Conservation (phyloP, 2,329 filamentous ascomycete species). For the Neofusicoccum sp. region DNA sequence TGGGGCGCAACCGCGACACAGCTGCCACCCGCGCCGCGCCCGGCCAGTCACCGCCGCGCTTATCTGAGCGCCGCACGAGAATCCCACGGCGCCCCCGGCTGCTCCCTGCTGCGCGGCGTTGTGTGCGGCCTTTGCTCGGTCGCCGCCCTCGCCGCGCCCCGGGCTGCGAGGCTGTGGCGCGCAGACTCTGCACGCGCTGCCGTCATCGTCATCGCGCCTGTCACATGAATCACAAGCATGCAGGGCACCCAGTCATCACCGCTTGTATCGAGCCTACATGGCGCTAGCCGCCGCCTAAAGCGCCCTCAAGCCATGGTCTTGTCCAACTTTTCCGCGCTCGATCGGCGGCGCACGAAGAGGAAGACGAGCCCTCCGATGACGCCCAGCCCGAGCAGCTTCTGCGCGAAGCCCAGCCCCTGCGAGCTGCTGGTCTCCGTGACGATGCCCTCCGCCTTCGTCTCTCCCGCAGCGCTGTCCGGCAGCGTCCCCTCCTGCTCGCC, state of each 20-base stretch:
- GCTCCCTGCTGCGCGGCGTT: not conserved
- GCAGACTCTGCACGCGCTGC: not conserved
- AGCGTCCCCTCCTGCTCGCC: conserved; percentile 32
- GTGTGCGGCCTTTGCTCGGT: conserved; percentile 10
- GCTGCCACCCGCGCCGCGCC: conserved; percentile 7
- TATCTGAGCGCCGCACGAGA: conserved; percentile 3
- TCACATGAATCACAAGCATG: conserved; percentile 5
- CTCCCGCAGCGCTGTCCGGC: not conserved
- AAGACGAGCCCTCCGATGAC: conserved; percentile 44
- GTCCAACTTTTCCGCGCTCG: conserved; percentile 23
- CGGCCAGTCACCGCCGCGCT: conserved; percentile 6
- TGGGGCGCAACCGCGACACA: not conserved
- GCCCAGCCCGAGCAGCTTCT: conserved; percentile 47
- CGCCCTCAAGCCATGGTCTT: conserved; percentile 37
- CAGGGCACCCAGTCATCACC: conserved; percentile 1
- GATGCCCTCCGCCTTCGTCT: not conserved
- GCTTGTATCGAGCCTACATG: conserved; percentile 1
- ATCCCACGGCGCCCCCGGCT: not conserved
- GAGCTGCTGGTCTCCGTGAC: conserved; percentile 10
- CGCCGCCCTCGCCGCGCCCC: not conserved
- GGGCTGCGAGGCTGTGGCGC: not conserved
- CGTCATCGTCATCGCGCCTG: conserved; percentile 2
- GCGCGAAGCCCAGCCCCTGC: conserved; percentile 41
- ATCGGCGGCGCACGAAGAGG: conserved; percentile 39
- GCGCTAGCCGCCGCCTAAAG: conserved; percentile 12